Evolutionary conservation across 805 yeast species (phyloP).

Genomic region (Wickerhamiella dianesei): DNA sequence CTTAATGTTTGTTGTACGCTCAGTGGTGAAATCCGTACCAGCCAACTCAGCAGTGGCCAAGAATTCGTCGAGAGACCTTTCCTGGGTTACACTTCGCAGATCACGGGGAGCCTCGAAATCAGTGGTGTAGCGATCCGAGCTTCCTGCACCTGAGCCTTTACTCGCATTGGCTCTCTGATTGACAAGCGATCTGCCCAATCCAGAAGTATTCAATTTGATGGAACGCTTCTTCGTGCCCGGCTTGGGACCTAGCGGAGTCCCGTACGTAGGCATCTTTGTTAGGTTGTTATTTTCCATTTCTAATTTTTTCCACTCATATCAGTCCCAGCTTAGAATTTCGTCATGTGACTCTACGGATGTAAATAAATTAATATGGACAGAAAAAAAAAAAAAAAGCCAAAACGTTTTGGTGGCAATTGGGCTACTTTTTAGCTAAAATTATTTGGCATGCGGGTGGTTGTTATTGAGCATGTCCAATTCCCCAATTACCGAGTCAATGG

Average conservation of each 20-base stretch:
- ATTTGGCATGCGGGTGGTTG: too few relatives aligned
- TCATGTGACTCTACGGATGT: too few relatives aligned
- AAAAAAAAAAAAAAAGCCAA: too few relatives aligned
- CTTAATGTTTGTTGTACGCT: slow-evolving; percentile 65
- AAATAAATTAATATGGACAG: too few relatives aligned
- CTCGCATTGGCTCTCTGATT: slow-evolving; percentile 48
- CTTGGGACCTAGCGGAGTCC: slow-evolving; percentile 59
- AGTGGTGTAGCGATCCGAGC: slow-evolving; percentile 69
- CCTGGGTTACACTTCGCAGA: slow-evolving; percentile 87
- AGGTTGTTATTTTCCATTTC: background rate
- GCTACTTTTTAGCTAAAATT: too few relatives aligned
- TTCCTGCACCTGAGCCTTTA: slow-evolving; percentile 46
- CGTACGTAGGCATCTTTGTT: background rate
- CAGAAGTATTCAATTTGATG: slow-evolving; percentile 44
- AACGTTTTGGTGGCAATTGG: too few relatives aligned
- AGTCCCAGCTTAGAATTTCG: too few relatives aligned
- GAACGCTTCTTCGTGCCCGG: slow-evolving; percentile 69
- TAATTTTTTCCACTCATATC: background rate
- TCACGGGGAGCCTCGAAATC: slow-evolving; percentile 68
- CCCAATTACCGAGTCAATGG: slow-evolving; percentile 15
- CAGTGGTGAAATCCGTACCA: slow-evolving; percentile 92
- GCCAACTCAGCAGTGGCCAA: slow-evolving; percentile 91
- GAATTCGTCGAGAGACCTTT: slow-evolving; percentile 85
- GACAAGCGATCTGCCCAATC: slow-evolving; percentile 72
- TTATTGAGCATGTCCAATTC: slow-evolving; percentile 9